These are phyloP conservation scores for Penicillium tannophilum DNA, from an alignment of 495 filamentous ascomycete genomes.

Conservation along the genomic window DNA sequence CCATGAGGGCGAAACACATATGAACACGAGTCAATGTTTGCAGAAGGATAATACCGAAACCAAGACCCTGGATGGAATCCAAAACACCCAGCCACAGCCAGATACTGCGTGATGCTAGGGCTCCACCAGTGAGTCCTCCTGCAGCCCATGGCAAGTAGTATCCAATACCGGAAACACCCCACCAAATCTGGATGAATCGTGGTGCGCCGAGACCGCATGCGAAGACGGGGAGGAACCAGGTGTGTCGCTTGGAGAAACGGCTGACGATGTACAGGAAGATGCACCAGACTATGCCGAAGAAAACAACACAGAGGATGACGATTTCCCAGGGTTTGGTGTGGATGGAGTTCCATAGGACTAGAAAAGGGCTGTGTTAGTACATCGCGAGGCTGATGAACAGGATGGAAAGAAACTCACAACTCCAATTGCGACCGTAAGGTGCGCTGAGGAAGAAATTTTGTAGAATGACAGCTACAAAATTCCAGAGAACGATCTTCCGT, in stretches of 20 bases:
- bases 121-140: slow-evolving; percentile 40
- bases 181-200: slow-evolving; percentile 54
- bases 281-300: slow-evolving; percentile 51
- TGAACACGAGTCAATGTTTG: slow-evolving; percentile 51
- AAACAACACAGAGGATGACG: slow-evolving; percentile 42
- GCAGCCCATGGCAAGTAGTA: slow-evolving; percentile 49
- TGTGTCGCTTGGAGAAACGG: slow-evolving; percentile 45
- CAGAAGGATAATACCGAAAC: slow-evolving; percentile 53
- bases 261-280: slow-evolving; percentile 43
- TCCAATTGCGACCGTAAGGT: slow-evolving; percentile 53
- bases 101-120: slow-evolving; percentile 47
- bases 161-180: slow-evolving; percentile 50
- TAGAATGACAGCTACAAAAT: slow-evolving; percentile 49
- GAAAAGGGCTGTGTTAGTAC: slow-evolving; percentile 15
- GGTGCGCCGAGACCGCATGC: slow-evolving; percentile 53
- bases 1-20: slow-evolving; percentile 52
- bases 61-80: slow-evolving; percentile 52
- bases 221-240: slow-evolving; percentile 54
- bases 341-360: slow-evolving; percentile 47
- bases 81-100: slow-evolving; percentile 55
- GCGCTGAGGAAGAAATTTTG: slow-evolving; percentile 54
- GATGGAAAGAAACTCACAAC: slow-evolving; percentile 32
- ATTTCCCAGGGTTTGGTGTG: slow-evolving; percentile 48
- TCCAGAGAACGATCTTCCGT: slow-evolving; percentile 50
- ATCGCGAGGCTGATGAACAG: not conserved